These are phyloP conservation scores for Suillus discolor DNA, from an alignment of 768 basidiomycete genomes.

Conservation along the genomic window DNA sequence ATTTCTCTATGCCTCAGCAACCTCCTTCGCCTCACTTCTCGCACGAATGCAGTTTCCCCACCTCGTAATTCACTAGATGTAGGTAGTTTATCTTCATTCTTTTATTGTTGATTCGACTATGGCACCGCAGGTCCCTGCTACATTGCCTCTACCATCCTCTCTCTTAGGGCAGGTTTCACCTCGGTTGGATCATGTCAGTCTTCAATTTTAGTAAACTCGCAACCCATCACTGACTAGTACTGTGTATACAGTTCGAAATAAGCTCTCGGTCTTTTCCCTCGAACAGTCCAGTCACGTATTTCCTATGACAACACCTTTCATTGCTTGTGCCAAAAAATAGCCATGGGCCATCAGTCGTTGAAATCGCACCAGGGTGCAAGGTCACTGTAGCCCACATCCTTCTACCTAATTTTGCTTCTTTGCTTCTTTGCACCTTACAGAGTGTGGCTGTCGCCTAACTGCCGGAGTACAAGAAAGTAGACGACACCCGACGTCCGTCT, in stretches of 20 bases:
- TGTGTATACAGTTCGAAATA: neutral
- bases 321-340: neutral
- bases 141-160: neutral
- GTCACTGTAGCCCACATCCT: neutral
- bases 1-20: neutral
- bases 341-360: neutral
- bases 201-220: no score
- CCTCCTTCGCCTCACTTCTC: neutral
- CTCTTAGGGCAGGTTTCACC: neutral
- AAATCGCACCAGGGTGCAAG: neutral
- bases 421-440: neutral
- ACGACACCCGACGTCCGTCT: neutral
- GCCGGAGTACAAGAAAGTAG: neutral
- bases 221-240: neutral
- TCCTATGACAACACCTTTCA: neutral
- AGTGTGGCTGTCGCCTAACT: neutral
- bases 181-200: neutral
- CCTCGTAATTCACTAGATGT: neutral
- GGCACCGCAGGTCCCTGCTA: neutral
- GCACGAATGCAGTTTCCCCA: no score
- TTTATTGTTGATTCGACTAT: neutral
- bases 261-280: neutral
- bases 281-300: neutral
- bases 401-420: no score
- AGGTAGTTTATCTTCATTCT: neutral